These are phyloP conservation scores for Cyclaneusma minus DNA, from an alignment of 2,329 filamentous ascomycete genomes.

Conservation along the genomic window DNA sequence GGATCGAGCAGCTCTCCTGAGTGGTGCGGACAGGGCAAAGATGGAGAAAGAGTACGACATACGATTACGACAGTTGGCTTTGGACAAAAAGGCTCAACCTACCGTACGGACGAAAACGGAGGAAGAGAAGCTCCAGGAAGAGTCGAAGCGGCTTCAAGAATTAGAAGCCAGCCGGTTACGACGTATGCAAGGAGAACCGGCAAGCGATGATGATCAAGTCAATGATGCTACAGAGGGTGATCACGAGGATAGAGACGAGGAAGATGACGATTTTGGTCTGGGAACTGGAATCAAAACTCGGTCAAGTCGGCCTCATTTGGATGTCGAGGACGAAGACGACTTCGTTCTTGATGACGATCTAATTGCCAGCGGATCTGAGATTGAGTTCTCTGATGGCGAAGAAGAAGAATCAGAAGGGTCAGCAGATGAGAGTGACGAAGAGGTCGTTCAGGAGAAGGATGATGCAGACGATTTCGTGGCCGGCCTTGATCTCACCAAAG, in stretches of 20 bases:
- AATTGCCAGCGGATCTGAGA: constrained; percentile 63
- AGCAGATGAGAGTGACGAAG: constrained; percentile 28
- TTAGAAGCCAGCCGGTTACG: constrained; percentile 70
- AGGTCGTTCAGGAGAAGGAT: constrained; percentile 24
- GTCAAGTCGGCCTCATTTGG: constrained; percentile 34
- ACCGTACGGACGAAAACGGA: constrained; percentile 82
- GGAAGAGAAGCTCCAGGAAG: constrained; percentile 67
- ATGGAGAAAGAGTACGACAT: constrained; percentile 82
- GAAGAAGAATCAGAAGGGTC: no score
- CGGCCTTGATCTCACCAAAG: constrained; percentile 46
- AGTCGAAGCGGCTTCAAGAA: constrained; percentile 60
- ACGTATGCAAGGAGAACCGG: constrained; percentile 77
- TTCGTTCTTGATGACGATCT: constrained; percentile 84
- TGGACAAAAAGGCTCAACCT: constrained; percentile 73
- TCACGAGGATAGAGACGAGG: constrained; percentile 24
- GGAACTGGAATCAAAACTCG: constrained; percentile 41
- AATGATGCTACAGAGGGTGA: constrained; percentile 21
- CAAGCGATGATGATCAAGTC: constrained; percentile 42
- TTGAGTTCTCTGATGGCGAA: constrained; percentile 40
- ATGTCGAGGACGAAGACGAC: constrained; percentile 86
- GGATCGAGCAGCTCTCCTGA: constrained; percentile 43
- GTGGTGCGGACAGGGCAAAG: constrained; percentile 44
- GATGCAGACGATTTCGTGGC: constrained; percentile 60
- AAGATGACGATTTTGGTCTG: constrained; percentile 42
- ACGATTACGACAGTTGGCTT: constrained; percentile 64